Conservation (phyloP, 1,139 yeast genomes). For the Magnusiomyces paraingens region DNA sequence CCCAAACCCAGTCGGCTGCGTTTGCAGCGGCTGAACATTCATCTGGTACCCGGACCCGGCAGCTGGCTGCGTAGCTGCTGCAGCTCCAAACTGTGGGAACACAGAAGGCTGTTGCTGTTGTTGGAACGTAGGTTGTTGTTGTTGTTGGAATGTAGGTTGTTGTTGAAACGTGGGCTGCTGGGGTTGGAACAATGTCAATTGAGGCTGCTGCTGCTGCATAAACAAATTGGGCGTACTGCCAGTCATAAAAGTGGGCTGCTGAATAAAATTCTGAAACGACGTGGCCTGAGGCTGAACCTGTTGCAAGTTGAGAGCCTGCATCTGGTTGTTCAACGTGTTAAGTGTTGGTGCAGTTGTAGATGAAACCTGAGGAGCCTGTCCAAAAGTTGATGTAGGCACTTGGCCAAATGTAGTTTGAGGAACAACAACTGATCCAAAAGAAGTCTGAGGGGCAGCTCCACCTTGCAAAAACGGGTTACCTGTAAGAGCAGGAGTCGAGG, state of each 20-base stretch:
- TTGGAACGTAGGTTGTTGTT: neutral
- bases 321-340: neutral
- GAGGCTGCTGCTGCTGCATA: too few species aligned
- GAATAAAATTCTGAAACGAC: too few species aligned
- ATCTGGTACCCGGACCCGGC: conserved; percentile 4
- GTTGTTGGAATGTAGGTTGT: neutral
- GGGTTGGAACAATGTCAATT: too few species aligned
- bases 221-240: too few species aligned
- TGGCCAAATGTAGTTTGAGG: neutral
- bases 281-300: neutral
- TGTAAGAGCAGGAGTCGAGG: too few species aligned
- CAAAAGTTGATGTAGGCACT: neutral
- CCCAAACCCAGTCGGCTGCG: conserved; percentile 23
- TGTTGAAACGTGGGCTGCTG: neutral
- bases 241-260: too few species aligned
- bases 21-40: conserved; percentile 12
- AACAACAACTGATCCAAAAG: neutral
- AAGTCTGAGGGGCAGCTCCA: neutral
- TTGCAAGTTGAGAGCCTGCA: neutral
- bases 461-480: too few species aligned
- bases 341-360: neutral
- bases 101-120: neutral
- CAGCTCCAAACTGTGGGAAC: conserved; percentile 1
- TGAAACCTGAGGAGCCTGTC: neutral
- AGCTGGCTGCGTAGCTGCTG: conserved; percentile 1